These are phyloP conservation scores for Cnidoscolus chayamansa DNA, from an alignment of 441 rosid species.

Conservation along the genomic window DNA sequence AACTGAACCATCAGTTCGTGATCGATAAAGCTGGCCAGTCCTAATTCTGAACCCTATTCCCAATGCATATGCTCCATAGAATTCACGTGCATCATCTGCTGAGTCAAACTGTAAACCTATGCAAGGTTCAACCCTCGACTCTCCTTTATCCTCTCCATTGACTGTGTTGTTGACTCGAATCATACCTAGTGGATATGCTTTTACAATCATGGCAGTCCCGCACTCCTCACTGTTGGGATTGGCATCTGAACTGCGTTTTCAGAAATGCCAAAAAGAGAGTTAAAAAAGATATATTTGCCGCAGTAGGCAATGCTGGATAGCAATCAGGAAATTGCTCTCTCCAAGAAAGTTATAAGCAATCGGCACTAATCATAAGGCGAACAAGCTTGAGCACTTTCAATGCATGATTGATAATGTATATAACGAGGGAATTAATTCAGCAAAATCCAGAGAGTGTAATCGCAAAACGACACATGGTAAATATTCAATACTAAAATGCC, in stretches of 20 bases:
- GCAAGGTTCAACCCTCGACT: conserved; percentile 46
- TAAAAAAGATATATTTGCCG: not conserved
- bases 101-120: conserved; percentile 72
- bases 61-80: conserved; percentile 49
- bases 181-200: conserved; percentile 57
- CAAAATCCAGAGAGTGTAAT: not conserved
- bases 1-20: conserved; percentile 74
- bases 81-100: conserved; percentile 65
- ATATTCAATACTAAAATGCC: not conserved
- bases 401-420: not conserved
- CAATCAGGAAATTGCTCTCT: not conserved
- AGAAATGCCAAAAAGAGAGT: not conserved
- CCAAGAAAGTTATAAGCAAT: not conserved
- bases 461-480: not conserved
- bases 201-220: conserved; percentile 44
- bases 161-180: conserved; percentile 28
- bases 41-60: conserved; percentile 62
- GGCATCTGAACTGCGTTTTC: conserved; percentile 50
- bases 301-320: not conserved
- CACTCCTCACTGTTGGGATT: conserved; percentile 38
- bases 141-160: conserved; percentile 37
- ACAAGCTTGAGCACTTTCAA: not conserved
- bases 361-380: not conserved
- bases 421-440: not conserved
- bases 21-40: conserved; percentile 78